A percentile compares a stretch with the other conserved stretches of the same genome.
Evolutionary conservation across 495 filamentous ascomycete genomes (phyloP).

Genomic region (Penicillium taxi): DNA sequence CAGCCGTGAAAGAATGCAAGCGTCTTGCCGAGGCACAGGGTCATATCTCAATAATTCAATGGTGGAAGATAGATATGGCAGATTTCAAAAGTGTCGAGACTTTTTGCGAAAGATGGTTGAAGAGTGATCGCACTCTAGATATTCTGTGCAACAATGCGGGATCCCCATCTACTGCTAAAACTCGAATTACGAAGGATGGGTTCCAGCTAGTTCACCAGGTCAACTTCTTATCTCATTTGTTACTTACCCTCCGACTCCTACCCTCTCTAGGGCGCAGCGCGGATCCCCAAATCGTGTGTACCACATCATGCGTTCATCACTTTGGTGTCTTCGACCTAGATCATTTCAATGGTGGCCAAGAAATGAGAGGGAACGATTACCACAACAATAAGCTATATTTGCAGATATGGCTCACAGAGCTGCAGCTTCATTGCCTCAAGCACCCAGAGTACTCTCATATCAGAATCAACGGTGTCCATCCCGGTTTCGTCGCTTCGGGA

Average conservation of each 20-base stretch:
- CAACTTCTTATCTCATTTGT: slow-evolving; percentile 22
- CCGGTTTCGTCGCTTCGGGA: slow-evolving; percentile 17
- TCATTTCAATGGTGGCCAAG: slow-evolving; percentile 2
- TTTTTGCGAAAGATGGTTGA: slow-evolving; percentile 31
- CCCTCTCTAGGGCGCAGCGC: slow-evolving; percentile 14
- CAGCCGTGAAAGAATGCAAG: slow-evolving; percentile 15
- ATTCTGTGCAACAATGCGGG: slow-evolving; percentile 26
- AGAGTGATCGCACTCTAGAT: slow-evolving; percentile 11
- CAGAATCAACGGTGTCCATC: slow-evolving; percentile 21
- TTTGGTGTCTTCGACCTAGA: slow-evolving; percentile 13
- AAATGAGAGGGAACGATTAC: slow-evolving; percentile 10
- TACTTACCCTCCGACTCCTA: slow-evolving; percentile 20
- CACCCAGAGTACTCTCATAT: slow-evolving; percentile 19
- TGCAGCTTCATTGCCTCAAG: slow-evolving; percentile 14
- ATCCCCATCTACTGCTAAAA: neutral
- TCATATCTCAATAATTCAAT: slow-evolving; percentile 31
- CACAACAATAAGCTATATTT: slow-evolving; percentile 21
- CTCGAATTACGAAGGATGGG: slow-evolving; percentile 16
- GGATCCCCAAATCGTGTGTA: slow-evolving; percentile 21
- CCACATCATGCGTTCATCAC: slow-evolving; percentile 20
- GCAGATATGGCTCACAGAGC: slow-evolving; percentile 21
- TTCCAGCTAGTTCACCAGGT: slow-evolving; percentile 20
- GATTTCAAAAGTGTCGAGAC: slow-evolving; percentile 36
- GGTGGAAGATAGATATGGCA: slow-evolving; percentile 46
- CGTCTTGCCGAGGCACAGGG: slow-evolving; percentile 8